These are phyloP conservation scores for Psidium guajava DNA, from an alignment of 345 rosid genomes.

Conservation along the genomic window DNA sequence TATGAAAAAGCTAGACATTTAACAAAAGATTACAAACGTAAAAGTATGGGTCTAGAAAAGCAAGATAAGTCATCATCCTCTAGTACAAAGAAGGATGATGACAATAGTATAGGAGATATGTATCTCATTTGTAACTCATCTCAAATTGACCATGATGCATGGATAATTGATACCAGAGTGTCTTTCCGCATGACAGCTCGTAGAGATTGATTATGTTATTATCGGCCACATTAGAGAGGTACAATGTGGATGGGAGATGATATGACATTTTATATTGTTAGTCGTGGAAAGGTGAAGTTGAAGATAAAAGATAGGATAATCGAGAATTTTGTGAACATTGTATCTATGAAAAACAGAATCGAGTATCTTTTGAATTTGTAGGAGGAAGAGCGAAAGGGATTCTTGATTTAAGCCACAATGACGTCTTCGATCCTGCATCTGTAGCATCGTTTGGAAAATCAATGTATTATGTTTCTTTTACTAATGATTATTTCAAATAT, in stretches of 20 bases:
- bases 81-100: background rate
- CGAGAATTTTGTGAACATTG: background rate
- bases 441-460: background rate
- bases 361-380: background rate
- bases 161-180: background rate
- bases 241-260: no score
- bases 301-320: background rate
- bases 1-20: background rate
- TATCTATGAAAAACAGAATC: background rate
- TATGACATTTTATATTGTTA: background rate
- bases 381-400: background rate
- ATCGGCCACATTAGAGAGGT: background rate
- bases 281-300: background rate
- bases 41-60: background rate
- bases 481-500: no score
- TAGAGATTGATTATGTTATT: background rate
- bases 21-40: background rate
- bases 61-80: background rate
- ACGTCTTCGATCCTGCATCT: background rate
- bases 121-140: background rate
- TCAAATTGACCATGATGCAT: accelerated
- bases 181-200: background rate
- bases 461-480: background rate
- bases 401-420: background rate
- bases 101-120: accelerated